Evolutionary conservation across 305 asterid species (phyloP).

Genomic region (Euphrasia arctica): DNA sequence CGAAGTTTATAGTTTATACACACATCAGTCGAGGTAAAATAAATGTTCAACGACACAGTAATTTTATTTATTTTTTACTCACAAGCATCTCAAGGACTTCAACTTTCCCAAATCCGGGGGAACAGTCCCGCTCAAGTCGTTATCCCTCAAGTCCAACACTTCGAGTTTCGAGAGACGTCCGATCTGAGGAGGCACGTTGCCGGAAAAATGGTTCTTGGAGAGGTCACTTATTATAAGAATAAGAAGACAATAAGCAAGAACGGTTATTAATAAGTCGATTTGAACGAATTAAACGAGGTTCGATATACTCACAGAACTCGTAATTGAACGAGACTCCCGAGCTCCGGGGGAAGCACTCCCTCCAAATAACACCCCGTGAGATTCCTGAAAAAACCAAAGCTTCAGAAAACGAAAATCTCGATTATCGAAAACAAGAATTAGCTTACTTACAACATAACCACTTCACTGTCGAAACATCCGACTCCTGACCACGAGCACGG

Average conservation of each 20-base stretch:
- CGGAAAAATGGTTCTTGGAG: constrained; percentile 69
- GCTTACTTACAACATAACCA: constrained; percentile 81
- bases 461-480: constrained; percentile 66
- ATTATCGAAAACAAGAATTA: no score
- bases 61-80: constrained; percentile 35
- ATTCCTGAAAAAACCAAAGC: constrained; percentile 45
- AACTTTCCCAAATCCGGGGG: constrained; percentile 77
- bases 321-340: constrained; percentile 66
- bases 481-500: constrained; percentile 91
- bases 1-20: not conserved
- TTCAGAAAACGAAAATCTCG: no score
- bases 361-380: constrained; percentile 64
- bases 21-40: constrained; percentile 23
- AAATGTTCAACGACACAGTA: no score
- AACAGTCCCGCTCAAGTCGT: constrained; percentile 64
- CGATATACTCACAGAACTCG: constrained; percentile 66
- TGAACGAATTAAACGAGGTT: no score
- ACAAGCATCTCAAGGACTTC: constrained; percentile 63
- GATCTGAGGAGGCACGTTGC: constrained; percentile 67
- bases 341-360: constrained; percentile 76
- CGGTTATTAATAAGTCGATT: no score
- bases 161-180: constrained; percentile 60
- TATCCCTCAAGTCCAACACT: constrained; percentile 81
- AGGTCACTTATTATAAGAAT: constrained; percentile 59
- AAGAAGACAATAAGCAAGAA: no score